Base-by-base conservation (phyloP, 139 green algal species). In the Yamagishiella unicocca region DNA sequence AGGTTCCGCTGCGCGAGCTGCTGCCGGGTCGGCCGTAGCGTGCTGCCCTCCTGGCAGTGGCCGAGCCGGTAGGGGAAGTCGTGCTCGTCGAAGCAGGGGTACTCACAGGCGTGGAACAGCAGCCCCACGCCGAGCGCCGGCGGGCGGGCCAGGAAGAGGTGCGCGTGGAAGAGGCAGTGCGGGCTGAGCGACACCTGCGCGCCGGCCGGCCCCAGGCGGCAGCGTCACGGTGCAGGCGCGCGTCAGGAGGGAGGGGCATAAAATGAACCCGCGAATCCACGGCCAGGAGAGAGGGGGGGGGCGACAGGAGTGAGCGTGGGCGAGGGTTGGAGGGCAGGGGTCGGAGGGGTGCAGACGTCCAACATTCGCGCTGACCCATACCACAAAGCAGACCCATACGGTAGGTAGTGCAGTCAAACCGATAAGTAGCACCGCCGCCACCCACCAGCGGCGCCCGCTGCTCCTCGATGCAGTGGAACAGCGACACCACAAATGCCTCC, bases 151-250 rank as follows among this genome's bases (percentile, higher is more conserved):
- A 58, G 29, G 45, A 92, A 92, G 43, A 91, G 45, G 58, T 92
- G 89, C 14, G 86, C 85, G 78, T 92, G 89, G 84, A 92, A 92
- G 25, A 92, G 72, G 82, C 89, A 89, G 82, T 82, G 53, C 33
- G 80, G 64, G 3, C 35, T 33, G 8, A 86, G 80, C 6, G 42
- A 40, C 0, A 86, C 80, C 80, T 86, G 43, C 21, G 68, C 2
- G 38, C 22, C 4, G 66, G 8, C n/a, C n/a, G n/a, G n/a, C n/a
- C n/a, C n/a, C n/a, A n/a, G n/a, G n/a, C n/a, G n/a, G n/a, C n/a
- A n/a, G n/a, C n/a, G n/a, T n/a, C n/a, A n/a, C n/a, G n/a, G n/a
- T n/a, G n/a, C n/a, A n/a, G n/a, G n/a, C n/a, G n/a, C n/a, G n/a
- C n/a, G n/a, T n/a, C n/a, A n/a, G n/a, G n/a, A n/a, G n/a, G n/a